Conservation (phyloP, 306 rosid genomes). For the Rosa persica region DNA sequence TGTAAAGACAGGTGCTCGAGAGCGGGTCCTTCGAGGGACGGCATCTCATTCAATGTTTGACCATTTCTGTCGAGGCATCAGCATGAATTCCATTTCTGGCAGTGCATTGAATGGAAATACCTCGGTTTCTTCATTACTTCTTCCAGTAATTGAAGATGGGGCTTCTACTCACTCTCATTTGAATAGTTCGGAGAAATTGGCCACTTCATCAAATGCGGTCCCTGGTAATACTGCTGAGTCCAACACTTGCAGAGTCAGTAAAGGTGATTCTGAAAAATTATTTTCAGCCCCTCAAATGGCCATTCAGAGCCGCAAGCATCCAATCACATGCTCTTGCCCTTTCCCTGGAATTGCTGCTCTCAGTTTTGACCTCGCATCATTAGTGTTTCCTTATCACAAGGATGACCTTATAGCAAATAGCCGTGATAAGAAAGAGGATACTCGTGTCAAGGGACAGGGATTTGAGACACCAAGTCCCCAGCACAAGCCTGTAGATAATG, state of each 20-base stretch:
- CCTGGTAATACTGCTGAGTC: slow-evolving; percentile 46
- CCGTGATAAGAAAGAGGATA: slow-evolving; percentile 34
- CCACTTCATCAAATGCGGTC: slow-evolving; percentile 45
- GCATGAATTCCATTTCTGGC: slow-evolving; percentile 67
- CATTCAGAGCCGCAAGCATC: slow-evolving; percentile 51
- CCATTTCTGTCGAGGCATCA: slow-evolving; percentile 76
- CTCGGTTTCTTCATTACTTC: slow-evolving; percentile 79
- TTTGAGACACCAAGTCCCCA: slow-evolving; percentile 48
- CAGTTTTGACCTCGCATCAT: slow-evolving; percentile 77
- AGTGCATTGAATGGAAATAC: slow-evolving; percentile 76
- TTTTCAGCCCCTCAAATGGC: slow-evolving; percentile 31
- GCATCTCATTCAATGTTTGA: slow-evolving; percentile 93
- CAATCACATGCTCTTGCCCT: slow-evolving; percentile 80
- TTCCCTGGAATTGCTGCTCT: slow-evolving; percentile 84
- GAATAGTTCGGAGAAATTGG: slow-evolving; percentile 41
- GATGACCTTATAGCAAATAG: slow-evolving; percentile 37
- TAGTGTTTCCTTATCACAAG: slow-evolving; percentile 60
- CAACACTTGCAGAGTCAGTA: slow-evolving; percentile 46
- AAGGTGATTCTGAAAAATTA: slow-evolving; percentile 38
- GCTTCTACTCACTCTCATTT: slow-evolving; percentile 49
- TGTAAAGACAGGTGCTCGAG: slow-evolving; percentile 84
- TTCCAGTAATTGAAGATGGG: slow-evolving; percentile 72
- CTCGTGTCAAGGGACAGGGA: slow-evolving; percentile 51
- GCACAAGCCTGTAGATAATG: slow-evolving; percentile 29
- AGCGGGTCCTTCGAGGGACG: slow-evolving; percentile 80